Conservation (phyloP, 2,329 filamentous ascomycete species). For the Penicillium sp. region DNA sequence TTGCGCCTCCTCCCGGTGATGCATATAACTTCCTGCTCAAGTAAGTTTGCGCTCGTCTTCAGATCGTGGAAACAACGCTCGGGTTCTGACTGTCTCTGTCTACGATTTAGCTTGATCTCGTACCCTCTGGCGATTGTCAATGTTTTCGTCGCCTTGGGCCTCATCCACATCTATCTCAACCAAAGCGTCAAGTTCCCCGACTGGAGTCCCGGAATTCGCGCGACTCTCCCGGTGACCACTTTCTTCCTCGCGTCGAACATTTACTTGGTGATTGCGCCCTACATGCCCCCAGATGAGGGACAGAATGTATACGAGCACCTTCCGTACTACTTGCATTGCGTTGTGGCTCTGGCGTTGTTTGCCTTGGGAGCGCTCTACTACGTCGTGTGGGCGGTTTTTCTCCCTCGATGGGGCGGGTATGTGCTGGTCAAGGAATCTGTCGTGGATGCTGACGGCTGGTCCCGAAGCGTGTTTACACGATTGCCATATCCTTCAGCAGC, state of each 20-base stretch:
- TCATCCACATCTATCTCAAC: constrained; percentile 44
- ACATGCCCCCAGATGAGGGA: constrained; percentile 44
- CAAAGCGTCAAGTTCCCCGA: constrained; percentile 34
- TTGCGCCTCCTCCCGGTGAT: constrained; percentile 61
- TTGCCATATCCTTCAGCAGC: constrained; percentile 28
- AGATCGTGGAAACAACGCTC: not conserved
- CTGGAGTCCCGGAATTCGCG: constrained; percentile 47
- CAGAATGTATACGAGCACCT: constrained; percentile 49
- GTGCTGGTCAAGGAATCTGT: constrained; percentile 51
- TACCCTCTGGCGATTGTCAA: constrained; percentile 45
- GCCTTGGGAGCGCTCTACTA: constrained; percentile 48
- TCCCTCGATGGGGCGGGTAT: constrained; percentile 43
- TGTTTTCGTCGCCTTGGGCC: constrained; percentile 45
- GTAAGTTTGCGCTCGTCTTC: constrained; percentile 19
- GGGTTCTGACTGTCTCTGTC: constrained; percentile 1
- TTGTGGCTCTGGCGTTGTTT: constrained; percentile 48
- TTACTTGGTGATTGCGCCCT: constrained; percentile 49
- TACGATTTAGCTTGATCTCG: constrained; percentile 28
- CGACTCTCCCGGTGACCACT: constrained; percentile 45
- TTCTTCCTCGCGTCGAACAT: constrained; percentile 51
- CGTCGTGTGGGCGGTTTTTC: constrained; percentile 45
- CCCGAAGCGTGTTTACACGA: constrained; percentile 49
- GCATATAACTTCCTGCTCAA: constrained; percentile 59
- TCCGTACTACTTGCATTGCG: constrained; percentile 50
- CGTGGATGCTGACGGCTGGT: constrained; percentile 59